Conservation (phyloP, 2,329 filamentous ascomycete species). For the Cordyceps cateniannulata region DNA sequence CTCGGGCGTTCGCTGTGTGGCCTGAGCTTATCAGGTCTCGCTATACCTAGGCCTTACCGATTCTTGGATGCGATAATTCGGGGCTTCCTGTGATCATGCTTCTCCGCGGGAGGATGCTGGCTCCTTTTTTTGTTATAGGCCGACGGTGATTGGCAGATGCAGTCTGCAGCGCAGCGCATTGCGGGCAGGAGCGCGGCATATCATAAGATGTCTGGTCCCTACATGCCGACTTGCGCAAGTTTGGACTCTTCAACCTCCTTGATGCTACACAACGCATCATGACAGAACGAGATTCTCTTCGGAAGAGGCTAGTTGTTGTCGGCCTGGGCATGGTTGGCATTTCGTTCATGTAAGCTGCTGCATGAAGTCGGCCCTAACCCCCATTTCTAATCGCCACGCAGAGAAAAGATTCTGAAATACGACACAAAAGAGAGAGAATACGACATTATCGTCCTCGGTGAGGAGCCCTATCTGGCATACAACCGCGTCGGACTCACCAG, state of each 20-base stretch:
- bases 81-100: not conserved
- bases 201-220: not conserved
- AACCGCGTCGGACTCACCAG: slow-evolving; percentile 85
- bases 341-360: slow-evolving; percentile 66
- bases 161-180: not conserved
- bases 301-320: slow-evolving; percentile 70
- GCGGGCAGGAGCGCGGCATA: not conserved
- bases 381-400: slow-evolving; percentile 26
- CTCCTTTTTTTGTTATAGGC: not conserved
- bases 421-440: slow-evolving; percentile 71
- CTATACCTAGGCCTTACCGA: no score
- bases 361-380: slow-evolving; percentile 14
- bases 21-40: not conserved
- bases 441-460: slow-evolving; percentile 77
- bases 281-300: slow-evolving; percentile 8
- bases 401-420: slow-evolving; percentile 83
- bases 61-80: not conserved
- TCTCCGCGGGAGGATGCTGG: slow-evolving; percentile 3
- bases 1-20: not conserved
- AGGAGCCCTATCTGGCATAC: slow-evolving; percentile 82
- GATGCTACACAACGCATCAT: not conserved
- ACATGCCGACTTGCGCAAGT: not conserved
- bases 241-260: not conserved
- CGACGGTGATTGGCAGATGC: not conserved
- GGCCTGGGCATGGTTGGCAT: slow-evolving; percentile 90